Percentiles rank a stretch among this genome's conserved stretches.
Conservation (phyloP, 2,329 filamentous ascomycete genomes). For the Cercospora berteroae region DNA sequence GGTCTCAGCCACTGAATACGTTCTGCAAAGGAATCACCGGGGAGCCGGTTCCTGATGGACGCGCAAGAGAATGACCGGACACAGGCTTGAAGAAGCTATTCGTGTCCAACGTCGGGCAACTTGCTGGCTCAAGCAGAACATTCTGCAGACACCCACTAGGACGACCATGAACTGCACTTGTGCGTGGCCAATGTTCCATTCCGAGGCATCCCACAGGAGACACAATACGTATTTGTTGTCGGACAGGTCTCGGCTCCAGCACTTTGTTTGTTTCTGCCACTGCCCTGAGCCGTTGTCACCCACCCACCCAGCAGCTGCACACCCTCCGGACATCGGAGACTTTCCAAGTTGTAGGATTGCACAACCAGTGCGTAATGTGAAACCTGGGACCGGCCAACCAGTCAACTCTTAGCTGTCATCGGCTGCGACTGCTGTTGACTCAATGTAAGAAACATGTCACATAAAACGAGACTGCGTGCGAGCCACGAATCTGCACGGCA, state of each 20-base stretch:
- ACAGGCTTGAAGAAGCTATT: background rate
- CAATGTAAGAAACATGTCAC: background rate
- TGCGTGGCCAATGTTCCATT: background rate
- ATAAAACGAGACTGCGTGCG: background rate
- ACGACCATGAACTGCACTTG: background rate
- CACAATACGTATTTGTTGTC: background rate
- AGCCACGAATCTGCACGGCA: background rate
- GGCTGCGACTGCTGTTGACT: background rate
- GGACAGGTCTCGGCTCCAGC: background rate
- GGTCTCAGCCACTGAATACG: background rate
- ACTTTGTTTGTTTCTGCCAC: background rate
- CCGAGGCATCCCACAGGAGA: background rate
- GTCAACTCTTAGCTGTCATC: background rate
- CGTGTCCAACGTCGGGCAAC: background rate
- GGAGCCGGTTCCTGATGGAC: background rate
- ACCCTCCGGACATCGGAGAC: background rate
- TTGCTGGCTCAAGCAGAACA: conserved; percentile 1
- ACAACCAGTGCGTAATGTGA: background rate
- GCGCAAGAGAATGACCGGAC: background rate
- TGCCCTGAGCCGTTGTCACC: background rate
- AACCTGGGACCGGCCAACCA: background rate
- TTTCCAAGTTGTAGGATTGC: background rate
- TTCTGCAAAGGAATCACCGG: background rate
- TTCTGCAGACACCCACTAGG: conserved; percentile 1
- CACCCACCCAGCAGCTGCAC: background rate